Percentiles rank a stretch among this genome's conserved stretches.
phyloP scores from a whole-genome alignment of 768 basidiomycete species.

The Trametes maxima region DNA sequence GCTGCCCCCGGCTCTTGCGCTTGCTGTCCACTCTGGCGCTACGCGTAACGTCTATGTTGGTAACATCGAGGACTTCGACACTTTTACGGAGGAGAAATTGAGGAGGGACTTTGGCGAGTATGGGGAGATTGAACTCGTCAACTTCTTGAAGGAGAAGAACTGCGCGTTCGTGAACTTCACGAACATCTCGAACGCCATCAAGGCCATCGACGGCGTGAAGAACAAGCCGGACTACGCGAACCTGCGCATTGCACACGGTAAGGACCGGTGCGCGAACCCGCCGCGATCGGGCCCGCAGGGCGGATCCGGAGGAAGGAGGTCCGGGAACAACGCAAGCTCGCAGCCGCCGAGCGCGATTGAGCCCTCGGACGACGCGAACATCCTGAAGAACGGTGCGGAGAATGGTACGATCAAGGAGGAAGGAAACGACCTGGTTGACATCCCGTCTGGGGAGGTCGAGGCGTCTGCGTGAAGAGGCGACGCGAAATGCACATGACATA shows the following conservation, averaged over 20 bases:
- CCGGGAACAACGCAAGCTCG: constrained; percentile 41
- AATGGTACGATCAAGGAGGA: constrained; percentile 32
- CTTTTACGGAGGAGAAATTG: constrained; percentile 86
- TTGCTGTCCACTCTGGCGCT: constrained; percentile 90
- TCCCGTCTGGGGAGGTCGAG: constrained; percentile 31
- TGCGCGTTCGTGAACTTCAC: constrained; percentile 97
- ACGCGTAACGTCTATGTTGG: constrained; percentile 97
- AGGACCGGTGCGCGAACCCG: constrained; percentile 93
- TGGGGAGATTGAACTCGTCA: constrained; percentile 96
- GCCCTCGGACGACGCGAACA: constrained; percentile 15
- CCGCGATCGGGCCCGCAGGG: constrained; percentile 84
- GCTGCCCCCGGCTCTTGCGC: constrained; percentile 76
- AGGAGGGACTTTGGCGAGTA: constrained; percentile 94
- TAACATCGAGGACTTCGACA: constrained; percentile 93
- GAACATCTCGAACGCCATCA: constrained; percentile 93
- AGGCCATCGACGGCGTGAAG: constrained; percentile 97
- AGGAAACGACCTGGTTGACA: constrained; percentile 35
- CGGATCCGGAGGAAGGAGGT: constrained; percentile 50
- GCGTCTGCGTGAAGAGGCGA: constrained; percentile 27
- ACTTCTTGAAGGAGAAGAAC: constrained; percentile 95
- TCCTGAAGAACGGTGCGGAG: constrained; percentile 22
- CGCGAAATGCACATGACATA: constrained; percentile 2
- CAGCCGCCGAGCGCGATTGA: constrained; percentile 42
- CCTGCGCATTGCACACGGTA: constrained; percentile 91
- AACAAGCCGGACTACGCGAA: constrained; percentile 87